Percentiles rank a stretch among this genome's conserved stretches.
Evolutionary conservation across 129 eudicot genomes (phyloP).

Genomic region (Apium graveolens): DNA sequence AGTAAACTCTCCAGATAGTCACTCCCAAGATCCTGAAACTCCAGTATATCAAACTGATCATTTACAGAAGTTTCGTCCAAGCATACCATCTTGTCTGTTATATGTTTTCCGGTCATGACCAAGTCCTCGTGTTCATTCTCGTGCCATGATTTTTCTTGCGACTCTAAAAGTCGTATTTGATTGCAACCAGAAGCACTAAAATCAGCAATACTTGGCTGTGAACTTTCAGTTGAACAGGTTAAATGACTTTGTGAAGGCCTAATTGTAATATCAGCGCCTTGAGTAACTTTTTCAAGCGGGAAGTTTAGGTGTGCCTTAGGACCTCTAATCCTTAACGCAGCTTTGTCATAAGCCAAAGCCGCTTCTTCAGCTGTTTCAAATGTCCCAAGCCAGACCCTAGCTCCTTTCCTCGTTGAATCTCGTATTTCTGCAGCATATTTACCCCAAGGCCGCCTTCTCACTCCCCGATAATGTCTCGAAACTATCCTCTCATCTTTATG

Average conservation of each 20-base stretch:
- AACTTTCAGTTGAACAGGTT: neutral
- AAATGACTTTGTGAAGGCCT: constrained; percentile 8
- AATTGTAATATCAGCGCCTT: neutral
- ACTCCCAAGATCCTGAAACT: constrained; percentile 59
- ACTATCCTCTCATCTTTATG: constrained; percentile 17
- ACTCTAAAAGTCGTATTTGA: neutral
- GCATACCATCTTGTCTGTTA: constrained; percentile 30
- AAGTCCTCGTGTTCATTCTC: constrained; percentile 28
- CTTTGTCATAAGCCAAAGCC: constrained; percentile 84
- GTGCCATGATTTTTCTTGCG: constrained; percentile 29
- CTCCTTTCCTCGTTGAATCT: constrained; percentile 64
- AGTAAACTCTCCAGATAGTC: constrained; percentile 48
- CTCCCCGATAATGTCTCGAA: constrained; percentile 52
- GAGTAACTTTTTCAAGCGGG: constrained; percentile 35
- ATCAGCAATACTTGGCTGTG: neutral
- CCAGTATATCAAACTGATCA: constrained; percentile 24
- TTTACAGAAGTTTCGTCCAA: constrained; percentile 20
- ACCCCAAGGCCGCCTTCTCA: constrained; percentile 87
- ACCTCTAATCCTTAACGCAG: constrained; percentile 76
- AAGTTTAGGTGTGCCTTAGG: constrained; percentile 57
- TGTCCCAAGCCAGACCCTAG: constrained; percentile 80
- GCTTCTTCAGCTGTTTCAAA: constrained; percentile 78
- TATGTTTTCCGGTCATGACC: constrained; percentile 21
- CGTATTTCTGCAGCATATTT: constrained; percentile 89
- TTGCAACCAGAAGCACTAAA: neutral